Evolutionary conservation across 768 basidiomycete genomes (phyloP), one percentile per base, ranked within the genome.

Genomic region (Mrakia blollopis): DNA sequence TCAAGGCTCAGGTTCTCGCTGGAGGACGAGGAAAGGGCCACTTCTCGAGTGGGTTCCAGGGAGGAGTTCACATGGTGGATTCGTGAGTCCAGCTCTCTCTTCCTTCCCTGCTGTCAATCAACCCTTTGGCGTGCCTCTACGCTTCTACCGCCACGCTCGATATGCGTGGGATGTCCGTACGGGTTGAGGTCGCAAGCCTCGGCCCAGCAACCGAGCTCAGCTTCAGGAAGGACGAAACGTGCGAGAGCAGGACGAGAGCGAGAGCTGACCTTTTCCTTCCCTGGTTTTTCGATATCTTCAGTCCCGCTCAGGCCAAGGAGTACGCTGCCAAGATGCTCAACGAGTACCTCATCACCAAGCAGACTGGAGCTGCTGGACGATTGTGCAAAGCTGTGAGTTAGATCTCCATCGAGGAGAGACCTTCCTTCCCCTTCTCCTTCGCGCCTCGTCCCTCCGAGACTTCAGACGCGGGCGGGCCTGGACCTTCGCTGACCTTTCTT

Each of bases 1-100:
- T 99, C 85, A 98, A 98, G 85, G 97, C 97, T 54, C 97, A 99
- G 84, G 97, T 99, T 10, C 91, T 99, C 74, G 97, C 97, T 79
- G 97, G 97, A 81, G 97, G 97, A 79, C 90, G 97, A 82, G 97
- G 97, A 81, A 98, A 98, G 88, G 97, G 97, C 54, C 91, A 91
- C 81, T 99, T 99, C 81, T 90, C 94, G 85, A 82, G 82, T 74
- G 97, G 97, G 25, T 89, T 98, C 84, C 91, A 98, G 84, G 97
- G 97, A 76, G 97, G 97, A 85, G 97, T 99, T 8, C 96, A 98
- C 83, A 89, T 92, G 87, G 88, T 98, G 73, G 88, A 92, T 82
- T 91, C 88, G 96, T 95, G 79, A 61, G 85, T 82, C 28, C 35
- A 28, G 50, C 47, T 50, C 47, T 21, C 47, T 18, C 47, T 50